Base-by-base conservation (phyloP, 306 rosid species). In the Ammopiptanthus mongolicus region DNA sequence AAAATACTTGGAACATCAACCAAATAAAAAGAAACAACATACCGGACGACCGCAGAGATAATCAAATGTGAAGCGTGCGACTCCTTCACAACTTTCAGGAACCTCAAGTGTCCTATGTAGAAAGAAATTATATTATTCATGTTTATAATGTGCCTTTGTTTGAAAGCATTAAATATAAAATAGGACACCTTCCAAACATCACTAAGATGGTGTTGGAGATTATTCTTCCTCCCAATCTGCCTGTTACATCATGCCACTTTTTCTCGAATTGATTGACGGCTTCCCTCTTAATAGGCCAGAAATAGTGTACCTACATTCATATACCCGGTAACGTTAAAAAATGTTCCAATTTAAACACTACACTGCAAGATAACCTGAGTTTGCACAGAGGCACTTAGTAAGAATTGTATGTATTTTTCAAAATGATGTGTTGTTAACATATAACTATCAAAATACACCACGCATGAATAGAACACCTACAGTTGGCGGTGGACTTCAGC, bases 41-140 rank as follows among this genome's bases (percentile, higher is more conserved):
- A 93, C 98, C 87, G 97, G 98, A 31, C 52, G 96, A 51, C 98
- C 96, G 74, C 98, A 95, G 15, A 95, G 90, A 87, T 90, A 73
- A 44, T 91, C 96, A 77, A 95, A 95, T 57, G 96, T 73, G 86
- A 95, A 88, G 64, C 96, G 88, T 17, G 96, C 95, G 79, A 86
- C 88, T 83, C 97, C 98, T 71, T 82, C 73, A 52, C 93, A 90
- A 84, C 97, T 86, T 90, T 95, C 81, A 51, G 86, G 81, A 85
- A 91, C 98, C 81, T 86, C 96, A 83, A 95, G 78, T 36, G 80
- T 74, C 86, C 98, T 94, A 87, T 69, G 12, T 10, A 58, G 76
- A 81, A 80, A 70, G 37, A 57, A 81, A 41, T 39, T 34, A 47
- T 13, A 55, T 47, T 25, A 59, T 63, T 61, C 48, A 65, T 67